A percentile compares a stretch with the other conserved stretches of the same genome.
Conservation (phyloP, 768 basidiomycete species). For the Auriscalpium microsporum region DNA sequence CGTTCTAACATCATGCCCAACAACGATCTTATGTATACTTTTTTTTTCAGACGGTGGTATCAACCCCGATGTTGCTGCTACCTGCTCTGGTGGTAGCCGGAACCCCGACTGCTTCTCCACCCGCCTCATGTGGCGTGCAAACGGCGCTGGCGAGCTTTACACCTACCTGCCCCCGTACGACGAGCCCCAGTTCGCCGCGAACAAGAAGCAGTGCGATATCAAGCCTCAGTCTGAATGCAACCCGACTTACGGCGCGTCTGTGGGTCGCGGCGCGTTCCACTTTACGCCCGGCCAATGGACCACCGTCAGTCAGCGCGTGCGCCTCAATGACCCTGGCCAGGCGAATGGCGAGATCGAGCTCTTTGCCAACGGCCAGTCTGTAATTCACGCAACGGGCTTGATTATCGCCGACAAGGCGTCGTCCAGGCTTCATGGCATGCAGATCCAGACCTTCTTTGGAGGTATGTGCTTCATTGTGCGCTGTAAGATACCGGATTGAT, state of each 20-base stretch:
- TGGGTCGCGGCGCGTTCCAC: slow-evolving; percentile 58
- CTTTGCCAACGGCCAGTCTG: slow-evolving; percentile 56
- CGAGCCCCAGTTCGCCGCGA: slow-evolving; percentile 31
- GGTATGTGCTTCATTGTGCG: slow-evolving; percentile 30
- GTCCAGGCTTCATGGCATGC: slow-evolving; percentile 55
- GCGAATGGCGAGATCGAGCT: slow-evolving; percentile 68
- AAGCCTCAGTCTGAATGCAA: slow-evolving; percentile 44
- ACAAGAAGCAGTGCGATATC: slow-evolving; percentile 40
- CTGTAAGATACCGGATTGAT: slow-evolving; percentile 1
- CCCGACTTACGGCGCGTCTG: slow-evolving; percentile 51
- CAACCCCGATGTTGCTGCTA: slow-evolving; percentile 33
- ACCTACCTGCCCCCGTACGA: slow-evolving; percentile 51
- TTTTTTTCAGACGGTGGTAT: slow-evolving; percentile 44
- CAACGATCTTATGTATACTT: slow-evolving; percentile 4
- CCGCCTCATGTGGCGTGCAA: slow-evolving; percentile 61
- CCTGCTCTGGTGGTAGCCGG: slow-evolving; percentile 61
- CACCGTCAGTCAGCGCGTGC: slow-evolving; percentile 53
- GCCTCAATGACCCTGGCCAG: slow-evolving; percentile 62
- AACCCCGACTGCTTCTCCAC: slow-evolving; percentile 50
- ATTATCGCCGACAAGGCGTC: slow-evolving; percentile 34
- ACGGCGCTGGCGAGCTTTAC: slow-evolving; percentile 59
- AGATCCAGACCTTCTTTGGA: slow-evolving; percentile 77
- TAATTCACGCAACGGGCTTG: slow-evolving; percentile 49
- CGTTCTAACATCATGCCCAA: background rate
- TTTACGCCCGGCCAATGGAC: slow-evolving; percentile 59